These are phyloP conservation scores for Diplogelasinospora grovesii DNA, from an alignment of 495 filamentous ascomycete genomes.

Conservation along the genomic window DNA sequence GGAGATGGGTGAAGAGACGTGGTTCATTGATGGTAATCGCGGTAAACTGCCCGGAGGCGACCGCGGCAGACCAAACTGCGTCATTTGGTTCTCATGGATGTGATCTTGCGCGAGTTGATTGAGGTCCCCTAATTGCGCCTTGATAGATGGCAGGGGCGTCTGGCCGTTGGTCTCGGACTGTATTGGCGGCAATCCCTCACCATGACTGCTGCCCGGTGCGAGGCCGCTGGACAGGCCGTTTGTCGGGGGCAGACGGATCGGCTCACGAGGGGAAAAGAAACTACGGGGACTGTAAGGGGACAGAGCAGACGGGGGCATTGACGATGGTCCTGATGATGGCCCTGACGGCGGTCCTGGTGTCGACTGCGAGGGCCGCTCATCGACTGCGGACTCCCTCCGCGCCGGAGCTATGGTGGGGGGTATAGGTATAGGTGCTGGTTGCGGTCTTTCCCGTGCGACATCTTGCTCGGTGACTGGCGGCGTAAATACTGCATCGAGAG, in stretches of 20 bases:
- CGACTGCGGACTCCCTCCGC: conserved; percentile 8
- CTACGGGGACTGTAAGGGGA: conserved; percentile 12
- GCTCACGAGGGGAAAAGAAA: conserved; percentile 22
- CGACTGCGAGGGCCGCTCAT: conserved; percentile 12
- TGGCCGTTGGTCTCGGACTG: conserved; percentile 36
- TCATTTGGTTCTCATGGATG: conserved; percentile 22
- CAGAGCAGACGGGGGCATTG: too few species aligned
- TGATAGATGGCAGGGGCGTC: conserved; percentile 40
- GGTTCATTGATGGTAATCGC: conserved; percentile 16
- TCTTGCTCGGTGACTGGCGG: conserved; percentile 23
- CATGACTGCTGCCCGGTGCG: conserved; percentile 21
- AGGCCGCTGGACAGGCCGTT: conserved; percentile 17
- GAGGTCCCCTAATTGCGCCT: conserved; percentile 31
- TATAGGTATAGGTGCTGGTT: conserved; percentile 14
- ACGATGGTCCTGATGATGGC: too few species aligned
- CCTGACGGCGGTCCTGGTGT: conserved; percentile 19
- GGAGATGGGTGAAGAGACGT: conserved; percentile 32
- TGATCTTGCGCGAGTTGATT: conserved; percentile 64
- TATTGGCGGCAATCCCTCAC: conserved; percentile 44
- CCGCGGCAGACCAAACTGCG: conserved; percentile 12
- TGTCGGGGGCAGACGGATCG: conserved; percentile 17
- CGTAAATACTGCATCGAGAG: conserved; percentile 19
- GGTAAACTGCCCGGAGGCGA: conserved; percentile 19
- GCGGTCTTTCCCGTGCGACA: conserved; percentile 14
- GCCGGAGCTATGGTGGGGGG: conserved; percentile 15